Percentiles rank a stretch among this genome's conserved stretches.
phyloP scores from a whole-genome alignment of 768 basidiomycete genomes.

The Hygrocybe punicea region DNA sequence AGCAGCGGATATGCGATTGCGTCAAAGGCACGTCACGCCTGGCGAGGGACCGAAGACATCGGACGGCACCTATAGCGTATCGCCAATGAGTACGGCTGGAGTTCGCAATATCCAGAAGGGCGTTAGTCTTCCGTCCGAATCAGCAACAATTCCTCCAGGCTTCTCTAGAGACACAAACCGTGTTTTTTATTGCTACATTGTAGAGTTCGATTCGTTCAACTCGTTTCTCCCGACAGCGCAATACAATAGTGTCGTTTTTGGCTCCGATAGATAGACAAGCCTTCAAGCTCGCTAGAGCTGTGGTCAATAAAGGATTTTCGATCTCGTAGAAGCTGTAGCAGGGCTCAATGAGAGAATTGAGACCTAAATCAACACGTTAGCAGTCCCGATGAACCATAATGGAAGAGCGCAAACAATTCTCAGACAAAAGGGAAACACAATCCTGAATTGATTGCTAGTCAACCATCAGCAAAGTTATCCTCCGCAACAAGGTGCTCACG shows the following conservation, averaged over 20 bases:
- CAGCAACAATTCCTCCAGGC: background rate
- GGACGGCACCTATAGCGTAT: slow-evolving; percentile 67
- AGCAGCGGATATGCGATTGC: slow-evolving; percentile 49
- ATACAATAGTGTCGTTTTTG: slow-evolving; percentile 39
- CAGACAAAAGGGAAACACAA: slow-evolving; percentile 58
- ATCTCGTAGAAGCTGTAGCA: slow-evolving; percentile 54
- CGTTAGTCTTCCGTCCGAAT: slow-evolving; percentile 30
- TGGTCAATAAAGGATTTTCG: slow-evolving; percentile 41
- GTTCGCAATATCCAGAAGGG: slow-evolving; percentile 56
- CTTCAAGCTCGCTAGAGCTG: slow-evolving; percentile 39
- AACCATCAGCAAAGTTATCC: background rate
- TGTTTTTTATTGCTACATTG: slow-evolving; percentile 41
- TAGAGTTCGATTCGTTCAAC: slow-evolving; percentile 40
- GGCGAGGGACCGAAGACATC: slow-evolving; percentile 64
- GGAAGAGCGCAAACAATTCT: slow-evolving; percentile 49
- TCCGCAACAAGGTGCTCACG: slow-evolving; percentile 1
- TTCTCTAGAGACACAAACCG: slow-evolving; percentile 39
- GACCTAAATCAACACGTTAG: slow-evolving; percentile 37
- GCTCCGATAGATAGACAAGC: slow-evolving; percentile 28
- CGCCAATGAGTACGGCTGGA: slow-evolving; percentile 72
- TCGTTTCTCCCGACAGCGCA: slow-evolving; percentile 44
- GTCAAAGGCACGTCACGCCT: slow-evolving; percentile 58
- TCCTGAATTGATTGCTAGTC: slow-evolving; percentile 72
- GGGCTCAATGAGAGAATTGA: slow-evolving; percentile 61
- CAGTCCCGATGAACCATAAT: slow-evolving; percentile 11